These are phyloP conservation scores for Leccinellum rugosiceps DNA, from an alignment of 768 basidiomycete species.

Conservation along the genomic window DNA sequence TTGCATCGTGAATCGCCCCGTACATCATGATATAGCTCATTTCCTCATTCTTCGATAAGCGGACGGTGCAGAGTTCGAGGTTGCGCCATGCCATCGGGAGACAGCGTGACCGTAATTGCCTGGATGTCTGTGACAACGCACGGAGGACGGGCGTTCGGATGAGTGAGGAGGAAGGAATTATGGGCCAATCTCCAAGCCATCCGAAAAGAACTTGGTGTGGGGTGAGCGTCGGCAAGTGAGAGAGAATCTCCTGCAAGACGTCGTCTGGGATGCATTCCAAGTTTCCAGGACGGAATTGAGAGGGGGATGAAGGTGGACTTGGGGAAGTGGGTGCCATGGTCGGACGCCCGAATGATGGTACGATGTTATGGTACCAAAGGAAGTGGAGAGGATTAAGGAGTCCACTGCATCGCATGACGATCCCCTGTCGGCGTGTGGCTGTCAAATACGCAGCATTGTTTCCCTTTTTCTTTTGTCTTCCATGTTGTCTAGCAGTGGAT, in stretches of 20 bases:
- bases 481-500: not conserved
- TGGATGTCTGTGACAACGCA: conserved; percentile 6
- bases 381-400: no score
- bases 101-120: conserved; percentile 9
- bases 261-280: conserved; percentile 11
- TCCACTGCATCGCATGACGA: not conserved
- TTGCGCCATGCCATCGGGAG: conserved; percentile 14
- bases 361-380: no score
- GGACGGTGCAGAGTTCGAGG: conserved; percentile 1
- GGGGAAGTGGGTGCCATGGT: not conserved
- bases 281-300: not conserved
- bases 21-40: not conserved
- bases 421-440: not conserved
- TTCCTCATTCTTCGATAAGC: not conserved
- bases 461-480: not conserved
- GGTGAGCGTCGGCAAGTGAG: conserved; percentile 6
- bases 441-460: not conserved
- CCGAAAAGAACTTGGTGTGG: not conserved
- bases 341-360: no score
- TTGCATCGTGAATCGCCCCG: not conserved
- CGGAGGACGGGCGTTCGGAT: conserved; percentile 1
- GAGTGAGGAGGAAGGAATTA: not conserved
- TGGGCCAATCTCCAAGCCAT: not conserved
- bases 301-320: not conserved
- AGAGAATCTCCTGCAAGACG: conserved; percentile 11